Conservation (phyloP, 371 early-diverging fungal genomes). For the Syncephalis plumigaleata region DNA sequence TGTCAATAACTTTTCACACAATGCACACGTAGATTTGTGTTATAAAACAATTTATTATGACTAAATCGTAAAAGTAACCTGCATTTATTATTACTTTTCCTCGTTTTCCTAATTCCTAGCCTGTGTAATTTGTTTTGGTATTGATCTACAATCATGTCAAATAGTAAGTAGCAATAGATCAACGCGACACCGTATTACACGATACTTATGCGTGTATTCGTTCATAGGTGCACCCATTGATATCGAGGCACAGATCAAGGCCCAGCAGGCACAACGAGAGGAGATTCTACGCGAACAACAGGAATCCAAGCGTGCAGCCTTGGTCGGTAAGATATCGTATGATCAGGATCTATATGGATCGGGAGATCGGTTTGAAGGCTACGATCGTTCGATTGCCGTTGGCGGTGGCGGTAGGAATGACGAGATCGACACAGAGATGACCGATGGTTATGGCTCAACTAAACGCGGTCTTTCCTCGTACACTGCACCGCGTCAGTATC, state of each 20-base stretch:
- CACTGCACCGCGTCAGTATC: conserved; percentile 68
- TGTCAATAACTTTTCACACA: too few species aligned
- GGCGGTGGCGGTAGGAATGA: conserved; percentile 9
- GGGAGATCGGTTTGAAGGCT: conserved; percentile 48
- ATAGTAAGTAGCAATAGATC: too few species aligned
- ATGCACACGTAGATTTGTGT: too few species aligned
- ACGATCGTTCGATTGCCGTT: conserved; percentile 42
- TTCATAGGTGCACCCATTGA: conserved; percentile 7
- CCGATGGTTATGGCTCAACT: conserved; percentile 17
- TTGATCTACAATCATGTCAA: too few species aligned
- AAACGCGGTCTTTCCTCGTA: conserved; percentile 22
- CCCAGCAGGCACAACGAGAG: conserved; percentile 15
- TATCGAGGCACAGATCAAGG: conserved; percentile 18
- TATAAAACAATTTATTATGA: too few species aligned
- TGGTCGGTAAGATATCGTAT: conserved; percentile 37
- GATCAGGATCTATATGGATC: conserved; percentile 66
- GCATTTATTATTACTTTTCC: too few species aligned
- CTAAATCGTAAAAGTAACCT: too few species aligned
- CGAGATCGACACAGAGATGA: conserved; percentile 18
- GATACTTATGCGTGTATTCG: too few species aligned
- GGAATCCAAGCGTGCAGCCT: conserved; percentile 23
- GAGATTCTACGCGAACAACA: conserved; percentile 10
- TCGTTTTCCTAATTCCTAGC: too few species aligned
- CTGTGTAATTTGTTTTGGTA: too few species aligned
- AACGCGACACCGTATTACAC: too few species aligned